Evolutionary conservation across 148 eudicot species (phyloP).

Genomic region (Nepenthes mirabilis): DNA sequence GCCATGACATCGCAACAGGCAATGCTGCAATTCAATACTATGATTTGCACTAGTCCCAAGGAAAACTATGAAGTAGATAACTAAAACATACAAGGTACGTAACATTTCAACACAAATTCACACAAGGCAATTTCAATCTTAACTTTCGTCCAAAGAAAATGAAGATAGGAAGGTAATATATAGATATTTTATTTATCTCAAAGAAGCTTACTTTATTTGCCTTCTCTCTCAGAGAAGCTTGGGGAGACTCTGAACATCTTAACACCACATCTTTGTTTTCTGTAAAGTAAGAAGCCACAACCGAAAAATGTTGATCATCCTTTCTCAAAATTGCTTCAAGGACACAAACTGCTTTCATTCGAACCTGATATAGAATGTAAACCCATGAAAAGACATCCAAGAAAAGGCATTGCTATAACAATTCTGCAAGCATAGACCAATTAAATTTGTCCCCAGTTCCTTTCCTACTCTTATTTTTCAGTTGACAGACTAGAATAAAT

Average conservation of each 20-base stretch:
- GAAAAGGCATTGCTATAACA: not conserved
- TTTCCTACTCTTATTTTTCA: no score
- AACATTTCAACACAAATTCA: no score
- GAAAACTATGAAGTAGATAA: no score
- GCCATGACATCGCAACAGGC: no score
- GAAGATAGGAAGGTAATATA: not conserved
- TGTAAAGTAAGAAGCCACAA: constrained; percentile 54
- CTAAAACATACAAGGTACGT: no score
- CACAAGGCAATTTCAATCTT: not conserved
- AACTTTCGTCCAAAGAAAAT: not conserved
- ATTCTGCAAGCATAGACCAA: no score
- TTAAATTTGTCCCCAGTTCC: no score
- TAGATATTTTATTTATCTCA: not conserved
- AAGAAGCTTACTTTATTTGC: constrained; percentile 52
- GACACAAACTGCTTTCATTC: constrained; percentile 81
- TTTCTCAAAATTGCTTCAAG: constrained; percentile 89
- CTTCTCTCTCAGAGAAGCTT: constrained; percentile 88
- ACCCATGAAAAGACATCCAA: constrained; percentile 1
- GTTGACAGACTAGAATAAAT: no score
- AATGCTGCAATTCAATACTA: no score
- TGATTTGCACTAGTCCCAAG: no score
- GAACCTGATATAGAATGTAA: constrained; percentile 44
- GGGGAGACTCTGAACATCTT: constrained; percentile 87
- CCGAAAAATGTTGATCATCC: constrained; percentile 46
- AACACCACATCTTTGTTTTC: constrained; percentile 54